These are phyloP conservation scores for Penicillium maclennaniae DNA, from an alignment of 495 filamentous ascomycete genomes.

Conservation along the genomic window DNA sequence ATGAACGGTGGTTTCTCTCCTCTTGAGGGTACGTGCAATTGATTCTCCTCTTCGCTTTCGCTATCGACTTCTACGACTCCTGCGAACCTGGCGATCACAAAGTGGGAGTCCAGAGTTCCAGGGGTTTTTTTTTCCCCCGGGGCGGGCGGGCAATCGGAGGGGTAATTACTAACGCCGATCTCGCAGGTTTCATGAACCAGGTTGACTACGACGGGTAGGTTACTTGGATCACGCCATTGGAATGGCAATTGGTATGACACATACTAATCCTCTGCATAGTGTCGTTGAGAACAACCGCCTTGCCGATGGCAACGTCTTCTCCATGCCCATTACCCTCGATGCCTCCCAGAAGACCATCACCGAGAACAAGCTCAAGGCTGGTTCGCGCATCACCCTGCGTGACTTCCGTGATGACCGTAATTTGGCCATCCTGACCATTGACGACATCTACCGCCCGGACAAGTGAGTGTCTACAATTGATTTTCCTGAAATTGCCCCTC, in stretches of 20 bases:
- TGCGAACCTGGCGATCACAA: too few relatives aligned
- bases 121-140: not conserved
- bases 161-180: slow-evolving; percentile 28
- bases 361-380: slow-evolving; percentile 67
- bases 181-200: slow-evolving; percentile 90
- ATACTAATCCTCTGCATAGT: slow-evolving; percentile 41
- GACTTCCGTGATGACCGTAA: slow-evolving; percentile 96
- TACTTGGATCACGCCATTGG: slow-evolving; percentile 9
- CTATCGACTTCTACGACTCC: not conserved
- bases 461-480: slow-evolving; percentile 60
- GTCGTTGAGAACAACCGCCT: slow-evolving; percentile 85
- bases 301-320: slow-evolving; percentile 86
- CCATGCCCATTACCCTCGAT: slow-evolving; percentile 95
- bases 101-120: not conserved
- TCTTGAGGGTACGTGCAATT: slow-evolving; percentile 72
- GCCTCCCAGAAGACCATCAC: slow-evolving; percentile 69
- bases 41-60: not conserved
- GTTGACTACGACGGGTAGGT: slow-evolving; percentile 89
- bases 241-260: slow-evolving; percentile 1
- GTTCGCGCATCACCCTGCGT: slow-evolving; percentile 77
- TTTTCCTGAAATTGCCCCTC: not conserved
- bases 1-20: slow-evolving; percentile 96
- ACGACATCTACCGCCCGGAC: slow-evolving; percentile 93
- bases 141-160: slow-evolving; percentile 19
- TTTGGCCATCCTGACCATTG: slow-evolving; percentile 90